Percentiles rank a stretch among this genome's conserved stretches.
Evolutionary conservation across 2,329 filamentous ascomycete species (phyloP).

Genomic region (Xylaria sp.): DNA sequence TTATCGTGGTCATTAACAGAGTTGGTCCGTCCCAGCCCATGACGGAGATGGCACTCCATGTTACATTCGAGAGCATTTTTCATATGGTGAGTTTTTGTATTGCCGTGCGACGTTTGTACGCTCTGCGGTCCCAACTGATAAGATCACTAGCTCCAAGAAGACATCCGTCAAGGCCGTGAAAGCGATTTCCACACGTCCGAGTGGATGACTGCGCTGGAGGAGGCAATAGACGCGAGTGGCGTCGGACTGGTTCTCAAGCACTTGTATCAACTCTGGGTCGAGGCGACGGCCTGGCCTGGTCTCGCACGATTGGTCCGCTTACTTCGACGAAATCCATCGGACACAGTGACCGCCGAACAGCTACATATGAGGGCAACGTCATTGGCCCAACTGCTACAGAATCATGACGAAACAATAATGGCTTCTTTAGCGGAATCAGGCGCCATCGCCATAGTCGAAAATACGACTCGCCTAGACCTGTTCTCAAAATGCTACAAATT

Average conservation of each 20-base stretch:
- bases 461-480: conserved; percentile 37
- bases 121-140: conserved; percentile 30
- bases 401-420: conserved; percentile 40
- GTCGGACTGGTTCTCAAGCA: conserved; percentile 39
- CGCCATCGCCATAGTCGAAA: conserved; percentile 41
- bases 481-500: conserved; percentile 45
- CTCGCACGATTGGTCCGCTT: conserved; percentile 41
- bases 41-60: conserved; percentile 43
- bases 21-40: conserved; percentile 43
- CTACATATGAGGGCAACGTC: conserved; percentile 39
- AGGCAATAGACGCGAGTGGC: conserved; percentile 39
- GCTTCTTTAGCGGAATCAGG: conserved; percentile 37
- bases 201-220: conserved; percentile 42
- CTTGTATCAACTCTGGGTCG: conserved; percentile 45
- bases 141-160: conserved; percentile 45
- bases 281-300: conserved; percentile 46
- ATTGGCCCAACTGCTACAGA: conserved; percentile 40
- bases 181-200: conserved; percentile 43
- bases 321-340: conserved; percentile 39
- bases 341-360: conserved; percentile 43
- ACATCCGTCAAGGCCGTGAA: conserved; percentile 44
- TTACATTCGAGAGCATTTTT: conserved; percentile 46
- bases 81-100: conserved; percentile 43
- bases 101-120: background rate
- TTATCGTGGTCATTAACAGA: conserved; percentile 45